A percentile compares a stretch with the other conserved stretches of the same genome.
Evolutionary conservation across 169 alveolate genomes (phyloP).

Genomic region (Amoebophrya sp.): DNA sequence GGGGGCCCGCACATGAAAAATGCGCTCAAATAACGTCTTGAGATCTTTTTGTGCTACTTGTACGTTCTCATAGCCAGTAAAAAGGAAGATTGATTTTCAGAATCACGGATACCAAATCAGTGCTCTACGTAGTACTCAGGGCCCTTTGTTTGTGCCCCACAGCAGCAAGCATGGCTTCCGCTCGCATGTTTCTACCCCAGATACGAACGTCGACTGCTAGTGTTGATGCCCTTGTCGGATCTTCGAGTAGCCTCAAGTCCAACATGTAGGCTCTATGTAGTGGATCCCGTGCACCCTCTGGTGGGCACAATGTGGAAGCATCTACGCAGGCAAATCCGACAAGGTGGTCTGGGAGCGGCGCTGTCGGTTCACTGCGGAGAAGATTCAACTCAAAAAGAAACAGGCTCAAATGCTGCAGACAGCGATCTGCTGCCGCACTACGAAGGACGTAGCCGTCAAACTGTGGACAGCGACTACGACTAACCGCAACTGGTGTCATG

Average conservation of each 20-base stretch:
- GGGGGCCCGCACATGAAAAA: too few relatives aligned
- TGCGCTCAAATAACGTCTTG: too few relatives aligned
- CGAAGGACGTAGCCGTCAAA: background rate
- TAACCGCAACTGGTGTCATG: background rate
- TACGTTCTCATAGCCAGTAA: too few relatives aligned
- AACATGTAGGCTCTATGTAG: background rate
- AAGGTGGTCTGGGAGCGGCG: background rate
- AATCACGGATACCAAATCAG: too few relatives aligned
- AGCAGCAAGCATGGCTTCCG: too few relatives aligned
- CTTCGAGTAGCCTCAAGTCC: background rate
- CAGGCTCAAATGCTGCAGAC: background rate
- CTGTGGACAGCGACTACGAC: background rate
- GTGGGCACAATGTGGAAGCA: background rate
- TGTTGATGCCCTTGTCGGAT: background rate
- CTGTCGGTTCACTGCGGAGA: background rate
- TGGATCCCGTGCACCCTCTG: background rate
- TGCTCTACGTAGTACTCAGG: too few relatives aligned
- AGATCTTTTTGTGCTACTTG: too few relatives aligned
- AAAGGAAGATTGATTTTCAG: too few relatives aligned
- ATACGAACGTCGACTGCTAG: background rate
- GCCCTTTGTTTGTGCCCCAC: too few relatives aligned
- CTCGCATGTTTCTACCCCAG: background rate
- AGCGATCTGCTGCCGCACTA: background rate
- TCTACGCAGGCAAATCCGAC: background rate
- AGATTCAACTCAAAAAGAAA: background rate